Evolutionary conservation across 2,329 filamentous ascomycete genomes (phyloP).

Genomic region (Pseudomassariella vexata): DNA sequence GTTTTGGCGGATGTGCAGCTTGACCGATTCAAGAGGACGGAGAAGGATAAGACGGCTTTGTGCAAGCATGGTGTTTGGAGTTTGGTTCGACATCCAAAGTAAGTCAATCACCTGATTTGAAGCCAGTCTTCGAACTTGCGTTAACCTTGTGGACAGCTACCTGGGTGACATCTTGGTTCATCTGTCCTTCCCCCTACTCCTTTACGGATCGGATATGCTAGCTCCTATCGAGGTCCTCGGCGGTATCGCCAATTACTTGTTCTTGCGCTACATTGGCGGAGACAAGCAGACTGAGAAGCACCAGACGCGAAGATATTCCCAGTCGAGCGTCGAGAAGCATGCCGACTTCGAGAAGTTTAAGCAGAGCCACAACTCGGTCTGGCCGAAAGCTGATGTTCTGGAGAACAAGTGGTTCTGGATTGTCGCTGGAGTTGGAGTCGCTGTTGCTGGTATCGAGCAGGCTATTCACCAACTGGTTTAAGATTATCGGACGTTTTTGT

Average conservation of each 20-base stretch:
- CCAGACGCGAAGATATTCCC: conserved; percentile 46
- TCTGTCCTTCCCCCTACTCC: conserved; percentile 51
- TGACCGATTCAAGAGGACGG: conserved; percentile 36
- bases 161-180: conserved; percentile 56
- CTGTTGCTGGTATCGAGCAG: conserved; percentile 41
- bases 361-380: conserved; percentile 53
- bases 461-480: conserved; percentile 7
- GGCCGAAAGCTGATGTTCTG: conserved; percentile 44
- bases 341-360: conserved; percentile 46
- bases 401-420: conserved; percentile 52
- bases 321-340: conserved; percentile 43
- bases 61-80: conserved; percentile 55
- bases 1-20: conserved; percentile 52
- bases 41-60: conserved; percentile 31
- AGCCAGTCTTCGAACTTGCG: too few relatives aligned
- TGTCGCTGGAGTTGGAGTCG: conserved; percentile 41
- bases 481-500: not conserved
- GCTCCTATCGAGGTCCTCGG: conserved; percentile 49
- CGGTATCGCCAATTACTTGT: conserved; percentile 51
- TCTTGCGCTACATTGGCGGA: conserved; percentile 51
- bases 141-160: too few relatives aligned
- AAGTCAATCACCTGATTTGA: too few relatives aligned
- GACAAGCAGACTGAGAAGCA: conserved; percentile 48
- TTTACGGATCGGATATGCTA: conserved; percentile 49
- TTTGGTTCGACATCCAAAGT: conserved; percentile 58